Conservation (phyloP, 73 alveolate species). For the Halteria grandinella region DNA sequence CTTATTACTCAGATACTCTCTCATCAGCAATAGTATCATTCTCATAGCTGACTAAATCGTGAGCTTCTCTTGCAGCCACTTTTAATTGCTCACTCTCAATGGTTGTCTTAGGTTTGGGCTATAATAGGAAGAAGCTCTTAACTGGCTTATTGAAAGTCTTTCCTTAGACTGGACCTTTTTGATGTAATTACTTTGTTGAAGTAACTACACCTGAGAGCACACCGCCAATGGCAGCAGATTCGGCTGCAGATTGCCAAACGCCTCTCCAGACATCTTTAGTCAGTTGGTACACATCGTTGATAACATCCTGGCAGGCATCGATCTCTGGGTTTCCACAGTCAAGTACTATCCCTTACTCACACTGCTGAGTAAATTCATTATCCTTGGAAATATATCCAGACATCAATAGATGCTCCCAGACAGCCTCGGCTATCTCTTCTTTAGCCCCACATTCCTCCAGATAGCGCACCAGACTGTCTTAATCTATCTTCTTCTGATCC, state of each 20-base stretch:
- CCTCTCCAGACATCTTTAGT: slow-evolving; percentile 35
- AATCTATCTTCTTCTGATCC: not conserved
- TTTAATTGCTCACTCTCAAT: not conserved
- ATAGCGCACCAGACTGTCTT: not conserved
- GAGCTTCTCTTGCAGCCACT: not conserved
- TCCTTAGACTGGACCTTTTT: not conserved
- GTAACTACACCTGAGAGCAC: slow-evolving; percentile 16
- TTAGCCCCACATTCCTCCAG: slow-evolving; percentile 26
- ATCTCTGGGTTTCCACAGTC: not conserved
- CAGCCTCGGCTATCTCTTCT: not conserved
- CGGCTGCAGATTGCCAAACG: slow-evolving; percentile 35
- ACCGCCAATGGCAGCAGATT: slow-evolving; percentile 33
- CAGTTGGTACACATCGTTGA: slow-evolving; percentile 11
- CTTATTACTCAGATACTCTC: not conserved
- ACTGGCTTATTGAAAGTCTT: not conserved
- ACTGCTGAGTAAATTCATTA: slow-evolving; percentile 17
- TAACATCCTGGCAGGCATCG: not conserved
- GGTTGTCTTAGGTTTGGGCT: too few species aligned
- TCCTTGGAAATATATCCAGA: not conserved
- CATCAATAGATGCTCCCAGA: not conserved
- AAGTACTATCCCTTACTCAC: slow-evolving; percentile 17
- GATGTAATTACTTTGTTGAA: not conserved
- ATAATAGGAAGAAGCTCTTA: not conserved
- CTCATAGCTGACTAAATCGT: not conserved
- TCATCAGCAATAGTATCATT: not conserved